These are phyloP conservation scores for Tolypocladium sp. DNA, from an alignment of 2,329 filamentous ascomycete genomes.

Conservation along the genomic window DNA sequence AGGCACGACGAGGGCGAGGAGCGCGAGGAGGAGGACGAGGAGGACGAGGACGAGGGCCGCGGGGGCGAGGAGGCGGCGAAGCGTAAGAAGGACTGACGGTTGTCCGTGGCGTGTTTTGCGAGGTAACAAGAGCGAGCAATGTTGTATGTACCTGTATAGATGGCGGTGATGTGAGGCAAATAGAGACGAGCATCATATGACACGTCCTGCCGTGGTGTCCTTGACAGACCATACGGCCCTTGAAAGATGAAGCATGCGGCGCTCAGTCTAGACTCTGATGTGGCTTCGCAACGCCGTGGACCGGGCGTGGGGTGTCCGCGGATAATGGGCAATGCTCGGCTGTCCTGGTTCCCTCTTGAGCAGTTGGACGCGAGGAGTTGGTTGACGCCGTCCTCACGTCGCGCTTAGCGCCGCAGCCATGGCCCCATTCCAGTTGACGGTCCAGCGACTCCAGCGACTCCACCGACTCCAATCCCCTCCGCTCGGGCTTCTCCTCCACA, in stretches of 20 bases:
- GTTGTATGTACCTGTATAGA: not conserved
- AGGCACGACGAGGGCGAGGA: slow-evolving; percentile 29
- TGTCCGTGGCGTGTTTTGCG: not conserved
- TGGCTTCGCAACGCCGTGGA: not conserved
- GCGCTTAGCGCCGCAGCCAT: not conserved
- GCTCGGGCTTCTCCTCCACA: not conserved
- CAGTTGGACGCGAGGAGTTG: not conserved
- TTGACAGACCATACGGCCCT: too few relatives aligned
- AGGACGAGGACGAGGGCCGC: slow-evolving; percentile 19
- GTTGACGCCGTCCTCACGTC: too few relatives aligned
- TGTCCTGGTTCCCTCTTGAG: not conserved
- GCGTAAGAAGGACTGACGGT: slow-evolving; percentile 4
- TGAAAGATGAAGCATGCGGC: too few relatives aligned
- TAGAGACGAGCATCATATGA: too few relatives aligned
- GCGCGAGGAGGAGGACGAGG: slow-evolving; percentile 25
- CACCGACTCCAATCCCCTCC: not conserved
- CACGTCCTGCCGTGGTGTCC: too few relatives aligned
- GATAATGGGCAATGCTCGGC: not conserved
- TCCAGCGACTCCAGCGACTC: not conserved
- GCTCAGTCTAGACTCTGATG: not conserved
- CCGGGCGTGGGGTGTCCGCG: not conserved
- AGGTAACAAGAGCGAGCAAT: not conserved
- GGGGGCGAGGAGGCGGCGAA: slow-evolving; percentile 18
- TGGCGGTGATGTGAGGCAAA: not conserved
- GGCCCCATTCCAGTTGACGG: not conserved